Base-by-base conservation (phyloP, 257 asterid species). In the Fraxinus quadrangulata region DNA sequence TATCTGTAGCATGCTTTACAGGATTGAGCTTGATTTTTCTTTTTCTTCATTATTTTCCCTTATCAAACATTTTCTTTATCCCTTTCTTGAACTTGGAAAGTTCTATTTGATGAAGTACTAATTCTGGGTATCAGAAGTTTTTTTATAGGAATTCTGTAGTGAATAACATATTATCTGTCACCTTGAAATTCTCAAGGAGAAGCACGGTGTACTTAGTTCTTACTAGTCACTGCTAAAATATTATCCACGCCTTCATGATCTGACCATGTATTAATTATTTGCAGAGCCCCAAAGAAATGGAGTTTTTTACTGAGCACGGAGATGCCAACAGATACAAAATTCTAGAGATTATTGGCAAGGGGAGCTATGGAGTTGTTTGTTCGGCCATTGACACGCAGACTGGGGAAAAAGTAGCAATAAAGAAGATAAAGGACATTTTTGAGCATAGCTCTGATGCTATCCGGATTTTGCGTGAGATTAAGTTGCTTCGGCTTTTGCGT, bases 281-380 rank as follows among this genome's bases (percentile, higher is more conserved):
- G n/a, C 36, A 63, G 69, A 63, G 69, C 69, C 33, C 69, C 16
- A 63, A 23, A 63, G 73, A 69, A 13, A 69, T 69, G 73, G 73
- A 69, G 49, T 17, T 69, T 13, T 69, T 69, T 33, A 33, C 49
- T 3, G 73, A 69, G 47, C 49, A 33, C 0, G 73, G 73, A 37
- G 73, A 69, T 34, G 73, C 73, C 45, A 69, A 69, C 42, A 69
- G 49, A 69, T 69, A 69, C 73, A 69, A 69, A 69, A 69, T 69
- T 69, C 6, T 69, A 37, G 73, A 69, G 37, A 37, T 69, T 69
- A 16, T 69, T 69, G 73, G 73, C 47, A 69, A 33, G 73, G 73
- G 73, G 26, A 69, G 73, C 73, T 69, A 31, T 69, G 73, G 73
- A 69, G 73, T 69, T 69, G 73, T 69, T 34, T 69, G 73, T 69